These are phyloP conservation scores for Aspergillus texensis DNA, from an alignment of 2,329 filamentous ascomycete species.

Conservation along the genomic window DNA sequence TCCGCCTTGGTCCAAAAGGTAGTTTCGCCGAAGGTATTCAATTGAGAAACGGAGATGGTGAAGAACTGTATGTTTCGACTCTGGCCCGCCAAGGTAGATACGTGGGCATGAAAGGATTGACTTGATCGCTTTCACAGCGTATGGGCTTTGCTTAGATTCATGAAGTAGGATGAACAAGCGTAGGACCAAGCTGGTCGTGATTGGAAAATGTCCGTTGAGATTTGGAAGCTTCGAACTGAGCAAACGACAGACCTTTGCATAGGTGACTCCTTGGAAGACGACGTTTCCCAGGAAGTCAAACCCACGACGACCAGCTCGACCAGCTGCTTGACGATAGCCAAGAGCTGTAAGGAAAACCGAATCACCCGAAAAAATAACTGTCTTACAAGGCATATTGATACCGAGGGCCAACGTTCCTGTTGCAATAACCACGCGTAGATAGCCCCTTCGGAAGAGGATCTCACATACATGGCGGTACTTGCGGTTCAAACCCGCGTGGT, in stretches of 20 bases:
- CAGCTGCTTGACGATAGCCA: conserved; percentile 75
- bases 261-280: conserved; percentile 69
- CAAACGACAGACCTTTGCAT: conserved; percentile 65
- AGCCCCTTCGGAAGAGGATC: conserved; percentile 42
- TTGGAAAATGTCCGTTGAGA: conserved; percentile 75
- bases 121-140: conserved; percentile 64
- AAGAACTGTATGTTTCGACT: conserved; percentile 68
- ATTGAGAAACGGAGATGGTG: conserved; percentile 81
- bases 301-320: conserved; percentile 76
- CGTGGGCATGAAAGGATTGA: conserved; percentile 65
- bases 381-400: conserved; percentile 85
- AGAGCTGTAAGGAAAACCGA: conserved; percentile 72
- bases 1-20: conserved; percentile 64
- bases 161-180: conserved; percentile 69
- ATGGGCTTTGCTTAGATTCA: conserved; percentile 65
- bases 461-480: conserved; percentile 68
- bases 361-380: conserved; percentile 75
- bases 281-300: conserved; percentile 82
- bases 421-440: conserved; percentile 69
- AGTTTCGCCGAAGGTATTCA: conserved; percentile 72
- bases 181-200: conserved; percentile 72
- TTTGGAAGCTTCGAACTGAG: conserved; percentile 74
- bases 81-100: conserved; percentile 70
- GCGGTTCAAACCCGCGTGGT: conserved; percentile 79
- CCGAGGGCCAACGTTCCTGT: conserved; percentile 76